These are phyloP conservation scores for Cladosporium sp. DNA, from an alignment of 2,329 filamentous ascomycete genomes.

Conservation along the genomic window DNA sequence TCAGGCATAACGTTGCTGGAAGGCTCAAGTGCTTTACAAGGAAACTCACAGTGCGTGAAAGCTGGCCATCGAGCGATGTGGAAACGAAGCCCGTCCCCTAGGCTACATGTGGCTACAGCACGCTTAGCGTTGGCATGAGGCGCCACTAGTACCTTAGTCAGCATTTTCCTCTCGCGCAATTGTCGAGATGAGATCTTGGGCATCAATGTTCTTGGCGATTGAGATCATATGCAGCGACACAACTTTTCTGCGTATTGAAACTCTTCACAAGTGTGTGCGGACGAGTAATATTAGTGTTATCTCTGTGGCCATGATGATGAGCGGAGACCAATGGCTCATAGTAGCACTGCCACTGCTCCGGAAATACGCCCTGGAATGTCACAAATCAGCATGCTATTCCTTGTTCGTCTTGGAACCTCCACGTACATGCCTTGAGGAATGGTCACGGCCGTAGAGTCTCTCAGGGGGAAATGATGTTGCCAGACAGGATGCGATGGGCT, in stretches of 20 bases:
- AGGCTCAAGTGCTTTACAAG: neutral
- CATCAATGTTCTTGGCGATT: neutral
- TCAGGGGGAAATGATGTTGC: neutral
- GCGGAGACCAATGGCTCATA: neutral
- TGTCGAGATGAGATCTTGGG: neutral
- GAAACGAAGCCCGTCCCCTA: neutral
- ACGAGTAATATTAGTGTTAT: neutral
- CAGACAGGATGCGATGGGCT: neutral
- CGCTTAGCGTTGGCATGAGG: slow-evolving; percentile 3
- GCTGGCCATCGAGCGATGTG: neutral
- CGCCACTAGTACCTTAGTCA: neutral
- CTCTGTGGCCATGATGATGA: neutral
- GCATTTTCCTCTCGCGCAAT: neutral
- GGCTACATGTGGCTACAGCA: slow-evolving; percentile 2
- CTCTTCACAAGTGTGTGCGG: neutral
- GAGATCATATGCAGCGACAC: neutral
- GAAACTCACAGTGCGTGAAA: neutral
- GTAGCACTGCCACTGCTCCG: neutral
- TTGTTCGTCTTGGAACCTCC: neutral
- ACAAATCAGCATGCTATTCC: neutral
- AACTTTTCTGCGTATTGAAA: neutral
- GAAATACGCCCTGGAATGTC: neutral
- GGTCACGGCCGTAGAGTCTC: neutral
- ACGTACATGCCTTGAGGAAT: neutral
- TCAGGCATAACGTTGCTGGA: neutral